A percentile compares a stretch with the other conserved stretches of the same genome.
Conservation (phyloP, 768 basidiomycete species). For the Boletus rubropictus region DNA sequence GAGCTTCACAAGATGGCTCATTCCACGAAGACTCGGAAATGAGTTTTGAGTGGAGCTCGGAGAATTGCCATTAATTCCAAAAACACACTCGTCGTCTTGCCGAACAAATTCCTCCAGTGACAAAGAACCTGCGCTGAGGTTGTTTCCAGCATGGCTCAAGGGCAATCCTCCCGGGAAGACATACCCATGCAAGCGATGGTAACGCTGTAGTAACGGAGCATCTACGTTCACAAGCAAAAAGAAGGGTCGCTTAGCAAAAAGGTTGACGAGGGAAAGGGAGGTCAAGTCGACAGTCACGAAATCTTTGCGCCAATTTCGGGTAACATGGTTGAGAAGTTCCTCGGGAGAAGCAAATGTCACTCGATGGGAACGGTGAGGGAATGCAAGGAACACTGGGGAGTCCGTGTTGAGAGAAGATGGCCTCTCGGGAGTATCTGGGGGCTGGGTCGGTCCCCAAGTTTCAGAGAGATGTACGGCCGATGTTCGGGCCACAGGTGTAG, state of each 20-base stretch:
- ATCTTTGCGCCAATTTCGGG: slow-evolving; percentile 70
- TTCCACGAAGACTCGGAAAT: slow-evolving; percentile 16
- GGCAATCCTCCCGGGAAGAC: slow-evolving; percentile 14
- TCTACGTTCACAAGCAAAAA: slow-evolving; percentile 82
- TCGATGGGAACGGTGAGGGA: slow-evolving; percentile 21
- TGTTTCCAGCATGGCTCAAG: slow-evolving; percentile 7
- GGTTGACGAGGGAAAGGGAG: slow-evolving; percentile 49
- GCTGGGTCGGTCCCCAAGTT: not conserved
- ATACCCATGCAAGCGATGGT: slow-evolving; percentile 50
- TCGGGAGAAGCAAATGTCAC: slow-evolving; percentile 40
- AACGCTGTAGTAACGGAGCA: slow-evolving; percentile 73
- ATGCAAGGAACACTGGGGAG: slow-evolving; percentile 13
- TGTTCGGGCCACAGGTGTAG: not conserved
- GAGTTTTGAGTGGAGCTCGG: slow-evolving; percentile 18
- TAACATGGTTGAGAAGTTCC: slow-evolving; percentile 67
- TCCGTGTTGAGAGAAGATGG: slow-evolving; percentile 20
- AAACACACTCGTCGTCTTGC: slow-evolving; percentile 64
- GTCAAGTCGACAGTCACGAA: slow-evolving; percentile 77
- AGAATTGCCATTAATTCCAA: slow-evolving; percentile 36
- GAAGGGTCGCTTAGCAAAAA: slow-evolving; percentile 83
- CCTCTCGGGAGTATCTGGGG: slow-evolving; percentile 3
- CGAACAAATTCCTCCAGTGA: slow-evolving; percentile 71
- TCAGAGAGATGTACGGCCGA: not conserved
- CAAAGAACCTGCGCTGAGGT: slow-evolving; percentile 14
- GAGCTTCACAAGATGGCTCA: slow-evolving; percentile 49